A percentile compares a stretch with the other conserved stretches of the same genome.
These are phyloP conservation scores for Schoenoplectus triqueter DNA, from an alignment of 202 grass and related monocot species.

Conservation along the genomic window DNA sequence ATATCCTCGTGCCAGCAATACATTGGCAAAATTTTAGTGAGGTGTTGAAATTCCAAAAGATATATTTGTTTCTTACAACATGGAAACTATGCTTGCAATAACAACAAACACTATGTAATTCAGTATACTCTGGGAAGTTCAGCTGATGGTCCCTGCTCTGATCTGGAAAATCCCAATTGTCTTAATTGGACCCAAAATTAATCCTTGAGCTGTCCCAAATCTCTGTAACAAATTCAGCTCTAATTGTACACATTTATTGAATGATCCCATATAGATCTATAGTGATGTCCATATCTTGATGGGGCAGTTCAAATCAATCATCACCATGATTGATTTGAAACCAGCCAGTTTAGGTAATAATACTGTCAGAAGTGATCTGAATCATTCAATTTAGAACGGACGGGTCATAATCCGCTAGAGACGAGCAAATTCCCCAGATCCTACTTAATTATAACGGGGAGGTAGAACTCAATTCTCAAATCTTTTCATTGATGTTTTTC, in stretches of 20 bases:
- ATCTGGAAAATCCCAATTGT: not conserved
- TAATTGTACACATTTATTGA: conserved; percentile 10
- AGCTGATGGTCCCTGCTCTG: not conserved
- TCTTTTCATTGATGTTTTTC: not conserved
- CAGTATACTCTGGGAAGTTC: not conserved
- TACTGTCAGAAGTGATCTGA: not conserved
- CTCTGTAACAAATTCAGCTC: conserved; percentile 15
- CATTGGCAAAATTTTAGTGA: too few relatives aligned
- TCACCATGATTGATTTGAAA: not conserved
- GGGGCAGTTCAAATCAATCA: not conserved
- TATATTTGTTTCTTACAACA: not conserved
- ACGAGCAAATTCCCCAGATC: not conserved
- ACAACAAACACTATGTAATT: not conserved
- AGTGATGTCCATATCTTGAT: not conserved
- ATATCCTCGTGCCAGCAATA: too few relatives aligned
- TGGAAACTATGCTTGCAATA: not conserved
- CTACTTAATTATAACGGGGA: not conserved
- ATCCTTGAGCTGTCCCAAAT: not conserved
- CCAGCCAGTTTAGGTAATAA: not conserved
- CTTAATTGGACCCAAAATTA: not conserved
- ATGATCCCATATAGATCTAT: not conserved
- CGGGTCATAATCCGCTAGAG: not conserved
- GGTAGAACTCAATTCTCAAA: conserved; percentile 6
- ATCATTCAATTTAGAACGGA: not conserved
- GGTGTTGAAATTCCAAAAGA: too few relatives aligned